Evolutionary conservation across 1,284 basidiomycete genomes (phyloP).

Genomic region (Ganoderma lucidum): DNA sequence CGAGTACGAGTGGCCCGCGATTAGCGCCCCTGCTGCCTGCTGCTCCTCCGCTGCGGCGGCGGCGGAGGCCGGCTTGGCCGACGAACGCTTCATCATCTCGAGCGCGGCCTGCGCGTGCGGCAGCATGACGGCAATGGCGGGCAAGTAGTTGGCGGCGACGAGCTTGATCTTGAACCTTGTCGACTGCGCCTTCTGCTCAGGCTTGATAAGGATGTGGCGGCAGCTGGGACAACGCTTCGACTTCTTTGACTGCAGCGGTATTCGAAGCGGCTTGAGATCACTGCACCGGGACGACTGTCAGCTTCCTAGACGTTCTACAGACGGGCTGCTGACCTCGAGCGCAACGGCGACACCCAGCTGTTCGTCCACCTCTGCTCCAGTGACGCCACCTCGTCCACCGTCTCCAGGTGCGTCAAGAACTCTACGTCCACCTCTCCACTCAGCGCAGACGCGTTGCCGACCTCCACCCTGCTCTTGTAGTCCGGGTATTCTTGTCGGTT

Average conservation of each 20-base stretch:
- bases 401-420: constrained; percentile 69
- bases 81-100: constrained; percentile 55
- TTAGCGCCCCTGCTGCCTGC: constrained; percentile 53
- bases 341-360: constrained; percentile 79
- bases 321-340: constrained; percentile 61
- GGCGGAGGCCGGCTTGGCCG: constrained; percentile 50
- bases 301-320: constrained; percentile 13
- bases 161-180: constrained; percentile 97
- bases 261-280: constrained; percentile 85
- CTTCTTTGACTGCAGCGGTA: constrained; percentile 91
- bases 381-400: constrained; percentile 68
- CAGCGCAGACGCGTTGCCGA: constrained; percentile 57
- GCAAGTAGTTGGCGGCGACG: constrained; percentile 93
- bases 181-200: constrained; percentile 95
- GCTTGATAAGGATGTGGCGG: constrained; percentile 96
- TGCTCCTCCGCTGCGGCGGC: constrained; percentile 52
- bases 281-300: constrained; percentile 48
- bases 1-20: constrained; percentile 80
- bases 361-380: constrained; percentile 85
- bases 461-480: constrained; percentile 75
- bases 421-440: constrained; percentile 78
- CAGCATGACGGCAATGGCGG: constrained; percentile 80
- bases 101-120: constrained; percentile 58
- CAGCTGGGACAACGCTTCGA: constrained; percentile 96
- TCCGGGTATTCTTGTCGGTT: constrained; percentile 79